phyloP scores from a whole-genome alignment of 305 asterid genomes.

The Solanum hybrid region DNA sequence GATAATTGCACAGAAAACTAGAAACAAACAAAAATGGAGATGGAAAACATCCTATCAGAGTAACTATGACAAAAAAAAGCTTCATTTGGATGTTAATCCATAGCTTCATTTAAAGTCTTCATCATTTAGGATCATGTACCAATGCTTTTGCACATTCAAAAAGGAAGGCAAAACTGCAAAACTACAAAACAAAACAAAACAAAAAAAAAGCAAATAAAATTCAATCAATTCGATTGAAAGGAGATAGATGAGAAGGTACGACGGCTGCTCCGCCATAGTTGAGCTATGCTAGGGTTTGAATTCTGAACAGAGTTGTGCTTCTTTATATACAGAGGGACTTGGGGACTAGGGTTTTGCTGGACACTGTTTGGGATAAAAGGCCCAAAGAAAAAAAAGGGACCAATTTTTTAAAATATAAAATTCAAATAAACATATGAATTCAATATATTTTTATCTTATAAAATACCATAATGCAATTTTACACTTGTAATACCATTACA shows the following conservation, averaged over 20 bases:
- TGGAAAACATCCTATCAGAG: conserved; percentile 39
- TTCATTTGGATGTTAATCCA: conserved; percentile 50
- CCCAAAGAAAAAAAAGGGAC: not conserved
- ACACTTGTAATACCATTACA: not conserved
- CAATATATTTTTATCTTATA: not conserved
- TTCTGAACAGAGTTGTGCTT: not conserved
- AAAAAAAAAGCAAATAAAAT: not conserved
- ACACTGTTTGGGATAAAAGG: not conserved
- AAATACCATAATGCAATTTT: not conserved
- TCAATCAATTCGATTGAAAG: not conserved
- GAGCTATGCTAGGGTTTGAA: not conserved
- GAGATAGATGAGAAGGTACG: not conserved
- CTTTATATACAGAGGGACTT: not conserved
- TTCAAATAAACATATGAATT: not conserved
- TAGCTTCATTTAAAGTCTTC: conserved; percentile 25
- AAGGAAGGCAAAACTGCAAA: not conserved
- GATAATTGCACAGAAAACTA: not conserved
- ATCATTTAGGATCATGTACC: conserved; percentile 29
- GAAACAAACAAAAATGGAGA: not conserved
- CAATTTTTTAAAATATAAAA: not conserved
- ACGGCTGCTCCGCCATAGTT: too few species aligned
- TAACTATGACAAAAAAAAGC: conserved; percentile 72
- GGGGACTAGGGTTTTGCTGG: not conserved
- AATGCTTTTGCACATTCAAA: not conserved
- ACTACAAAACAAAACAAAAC: too few species aligned